Evolutionary conservation across 345 rosid species (phyloP), one percentile per base, ranked within the genome.

Genomic region (Ceriops tagal): DNA sequence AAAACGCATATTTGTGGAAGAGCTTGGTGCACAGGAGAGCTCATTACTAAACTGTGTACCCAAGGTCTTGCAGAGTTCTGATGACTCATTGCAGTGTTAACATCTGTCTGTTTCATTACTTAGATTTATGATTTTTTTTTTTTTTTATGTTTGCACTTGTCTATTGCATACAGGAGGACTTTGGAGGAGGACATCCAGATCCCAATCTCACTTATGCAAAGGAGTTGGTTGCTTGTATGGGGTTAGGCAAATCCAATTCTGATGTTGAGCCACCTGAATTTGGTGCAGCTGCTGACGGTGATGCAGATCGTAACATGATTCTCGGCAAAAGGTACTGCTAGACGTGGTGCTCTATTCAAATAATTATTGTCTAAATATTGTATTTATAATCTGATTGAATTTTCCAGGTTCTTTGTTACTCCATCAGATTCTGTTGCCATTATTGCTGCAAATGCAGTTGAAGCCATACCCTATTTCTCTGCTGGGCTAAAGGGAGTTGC

Each of bases 261-360:
- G 82, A 78, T 64, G 86, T 53, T 75, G 99, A 92, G 74, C 93
- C 89, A 15, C 99, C 99, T 53, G 98, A 96, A 73, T 92, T 96
- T 83, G 98, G 99, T 64, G 98, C 99, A 21, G 98, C 98, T 74
- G 88, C 97, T 83, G 99, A 96, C 81, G 98, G 98, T 81, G 99
- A 96, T 85, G 99, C 99, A 37, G 99, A 96, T 78, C 98, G 98
- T 71, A 96, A 96, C 81, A 96, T 96, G 99, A 63, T 96, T 78
- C 99, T 96, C 6, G 98, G 99, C 30, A 96, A 92, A 88, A 96
- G 95, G 98, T 96, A 81, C 71, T 60, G 61, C 21, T 8, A 10
- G 3, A 22, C 56, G 46, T 30, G 4, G 8, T 66, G 26, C 43
- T 34, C 1, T 6, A 11, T 20, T 46, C 30, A 20, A 35, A 73